Evolutionary conservation across 1,284 basidiomycete genomes (phyloP), one percentile per base, ranked within the genome.

Genomic region (Cryptococcus floricola): DNA sequence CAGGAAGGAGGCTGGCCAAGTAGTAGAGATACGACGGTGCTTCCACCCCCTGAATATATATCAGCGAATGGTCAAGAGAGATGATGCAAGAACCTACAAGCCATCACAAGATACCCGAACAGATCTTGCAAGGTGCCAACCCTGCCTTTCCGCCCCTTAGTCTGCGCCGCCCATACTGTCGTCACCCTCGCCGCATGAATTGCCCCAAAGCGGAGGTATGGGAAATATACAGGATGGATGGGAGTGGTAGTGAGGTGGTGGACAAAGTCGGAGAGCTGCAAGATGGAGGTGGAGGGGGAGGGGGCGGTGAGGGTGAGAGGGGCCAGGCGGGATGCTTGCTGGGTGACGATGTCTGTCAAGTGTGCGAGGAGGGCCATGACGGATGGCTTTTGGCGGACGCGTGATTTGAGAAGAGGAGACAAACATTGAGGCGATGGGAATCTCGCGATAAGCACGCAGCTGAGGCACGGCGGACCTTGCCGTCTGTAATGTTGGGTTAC

Each of bases 1-100:
- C 74, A 76, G 28, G 67, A 56, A 0, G 74, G 73, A 2, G 73
- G 70, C 38, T 66, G 65, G 12, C 58, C 60, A n/a, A 70, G 63
- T 0, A 76, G 60, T 1, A 76, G 45, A 0, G 71, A 62, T 1
- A 62, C 58, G 23, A 71, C 42, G 9, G 73, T 75, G 13, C 64
- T 60, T 19, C 74, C 74, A 46, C 72, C 73, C 73, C 74, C 74
- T 76, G 10, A 5, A 14, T 39, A 23, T 19, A 8, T 9, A 16
- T 19, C 19, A 25, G 18, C 9, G 34, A 37, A 31, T 18, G 10
- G 10, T 37, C n/a, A 12, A 27, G 25, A 27, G 25, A 8, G 44
- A 23, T 9, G 8, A 12, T 18, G 27, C 23, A 23, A 23, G 14
- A 9, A 69, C 73, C 62, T 57, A 76, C 74, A 76, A 9, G 69